Evolutionary conservation across 2,329 filamentous ascomycete genomes (phyloP).

Genomic region (Cytospora schulzeri): DNA sequence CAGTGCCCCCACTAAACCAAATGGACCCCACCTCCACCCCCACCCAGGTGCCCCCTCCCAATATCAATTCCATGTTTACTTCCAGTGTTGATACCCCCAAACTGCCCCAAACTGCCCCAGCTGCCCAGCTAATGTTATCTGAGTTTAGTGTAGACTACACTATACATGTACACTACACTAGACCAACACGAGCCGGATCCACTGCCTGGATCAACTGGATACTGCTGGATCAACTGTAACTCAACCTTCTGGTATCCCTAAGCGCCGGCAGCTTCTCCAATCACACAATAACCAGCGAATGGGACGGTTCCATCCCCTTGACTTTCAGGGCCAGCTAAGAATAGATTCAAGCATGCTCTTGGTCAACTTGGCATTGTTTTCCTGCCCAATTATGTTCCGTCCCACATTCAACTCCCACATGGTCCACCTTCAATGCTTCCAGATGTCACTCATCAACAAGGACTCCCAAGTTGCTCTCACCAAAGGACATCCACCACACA

Average conservation of each 20-base stretch:
- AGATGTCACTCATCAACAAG: background rate
- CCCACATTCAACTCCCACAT: background rate
- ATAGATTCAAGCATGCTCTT: conserved; percentile 16
- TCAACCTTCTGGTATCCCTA: conserved; percentile 3
- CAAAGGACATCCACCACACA: no score
- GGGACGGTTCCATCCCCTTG: conserved; percentile 13
- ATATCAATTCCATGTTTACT: no score
- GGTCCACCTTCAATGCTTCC: no score
- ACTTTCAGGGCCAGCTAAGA: conserved; percentile 7
- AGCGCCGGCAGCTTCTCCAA: conserved; percentile 12
- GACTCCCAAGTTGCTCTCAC: no score
- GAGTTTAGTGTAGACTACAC: no score
- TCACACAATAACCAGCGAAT: conserved; percentile 3
- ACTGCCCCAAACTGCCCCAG: no score
- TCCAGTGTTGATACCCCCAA: no score
- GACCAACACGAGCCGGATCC: conserved; percentile 18
- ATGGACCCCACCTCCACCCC: background rate
- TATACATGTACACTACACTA: conserved; percentile 17
- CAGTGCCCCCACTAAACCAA: background rate
- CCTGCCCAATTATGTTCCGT: background rate
- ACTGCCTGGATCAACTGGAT: background rate
- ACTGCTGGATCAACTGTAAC: conserved; percentile 3
- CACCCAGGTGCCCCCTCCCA: background rate
- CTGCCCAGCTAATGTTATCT: no score
- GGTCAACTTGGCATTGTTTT: background rate